Conservation (phyloP, 75 land plant species). For the Selaginella moellendorffii region DNA sequence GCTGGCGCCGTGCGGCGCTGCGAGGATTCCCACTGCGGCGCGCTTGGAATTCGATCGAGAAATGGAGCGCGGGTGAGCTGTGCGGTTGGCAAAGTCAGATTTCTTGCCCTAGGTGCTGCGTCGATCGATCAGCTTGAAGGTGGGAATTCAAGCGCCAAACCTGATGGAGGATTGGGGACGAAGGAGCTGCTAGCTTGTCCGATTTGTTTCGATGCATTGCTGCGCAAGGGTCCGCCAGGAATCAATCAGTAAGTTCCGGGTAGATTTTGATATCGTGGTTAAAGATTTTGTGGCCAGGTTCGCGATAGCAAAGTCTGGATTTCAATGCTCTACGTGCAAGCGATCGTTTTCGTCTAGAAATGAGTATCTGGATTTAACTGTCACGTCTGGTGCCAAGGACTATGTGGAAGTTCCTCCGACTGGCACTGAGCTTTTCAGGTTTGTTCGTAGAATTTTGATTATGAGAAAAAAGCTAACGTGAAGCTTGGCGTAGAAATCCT, state of each 20-base stretch:
- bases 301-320: conserved; percentile 73
- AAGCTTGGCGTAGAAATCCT: conserved; percentile 53
- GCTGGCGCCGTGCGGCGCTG: too few relatives aligned
- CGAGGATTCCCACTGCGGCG: too few relatives aligned
- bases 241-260: conserved; percentile 47
- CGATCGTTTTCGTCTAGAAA: conserved; percentile 60
- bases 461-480: background rate
- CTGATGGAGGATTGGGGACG: background rate
- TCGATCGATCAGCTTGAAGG: too few relatives aligned
- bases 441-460: too few relatives aligned
- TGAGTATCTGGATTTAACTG: conserved; percentile 66
- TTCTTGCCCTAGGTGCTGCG: too few relatives aligned
- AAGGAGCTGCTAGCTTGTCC: conserved; percentile 51
- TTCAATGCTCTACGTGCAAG: conserved; percentile 55
- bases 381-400: conserved; percentile 50
- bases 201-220: conserved; percentile 53
- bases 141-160: background rate
- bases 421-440: conserved; percentile 71
- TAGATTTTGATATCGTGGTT: background rate
- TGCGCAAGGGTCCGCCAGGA: conserved; percentile 77
- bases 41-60: too few relatives aligned
- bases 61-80: too few relatives aligned
- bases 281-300: conserved; percentile 29
- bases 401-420: conserved; percentile 46
- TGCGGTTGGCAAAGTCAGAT: too few relatives aligned